A percentile compares a stretch with the other conserved stretches of the same genome.
phyloP scores from a whole-genome alignment of 306 rosid genomes.

The Pueraria montana region DNA sequence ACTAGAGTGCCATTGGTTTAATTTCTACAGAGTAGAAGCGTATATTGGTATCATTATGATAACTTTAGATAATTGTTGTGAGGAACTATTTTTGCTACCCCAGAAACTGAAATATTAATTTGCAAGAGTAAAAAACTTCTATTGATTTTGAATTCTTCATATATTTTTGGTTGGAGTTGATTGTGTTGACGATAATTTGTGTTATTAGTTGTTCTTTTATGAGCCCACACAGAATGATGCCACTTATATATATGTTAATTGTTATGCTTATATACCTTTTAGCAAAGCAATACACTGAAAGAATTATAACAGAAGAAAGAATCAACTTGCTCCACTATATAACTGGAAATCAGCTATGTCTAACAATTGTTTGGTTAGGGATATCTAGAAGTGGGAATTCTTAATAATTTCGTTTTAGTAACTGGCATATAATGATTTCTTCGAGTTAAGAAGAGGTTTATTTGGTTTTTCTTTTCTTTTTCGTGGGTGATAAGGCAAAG shows the following conservation, averaged over 20 bases:
- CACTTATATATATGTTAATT: background rate
- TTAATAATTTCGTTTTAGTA: conserved; percentile 4
- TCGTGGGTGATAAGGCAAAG: background rate
- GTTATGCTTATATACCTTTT: background rate
- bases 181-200: conserved; percentile 6
- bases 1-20: conserved; percentile 24
- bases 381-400: background rate
- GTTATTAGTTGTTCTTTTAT: conserved; percentile 8
- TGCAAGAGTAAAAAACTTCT: background rate
- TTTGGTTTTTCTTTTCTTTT: background rate
- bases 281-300: background rate
- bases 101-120: background rate
- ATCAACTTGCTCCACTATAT: conserved; percentile 9
- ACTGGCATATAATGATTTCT: background rate
- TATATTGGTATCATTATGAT: conserved; percentile 24
- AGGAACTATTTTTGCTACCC: conserved; percentile 1
- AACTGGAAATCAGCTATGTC: conserved; percentile 6
- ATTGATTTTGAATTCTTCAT: conserved; percentile 17
- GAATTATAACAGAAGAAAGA: conserved; percentile 15
- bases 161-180: conserved; percentile 2
- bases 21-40: background rate
- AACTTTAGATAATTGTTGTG: conserved; percentile 10
- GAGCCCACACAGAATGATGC: background rate
- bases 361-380: conserved; percentile 22
- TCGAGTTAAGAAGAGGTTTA: background rate